Evolutionary conservation across 2,329 filamentous ascomycete genomes (phyloP), one percentile per base, ranked within the genome.

Genomic region (Diaporthe sp.): DNA sequence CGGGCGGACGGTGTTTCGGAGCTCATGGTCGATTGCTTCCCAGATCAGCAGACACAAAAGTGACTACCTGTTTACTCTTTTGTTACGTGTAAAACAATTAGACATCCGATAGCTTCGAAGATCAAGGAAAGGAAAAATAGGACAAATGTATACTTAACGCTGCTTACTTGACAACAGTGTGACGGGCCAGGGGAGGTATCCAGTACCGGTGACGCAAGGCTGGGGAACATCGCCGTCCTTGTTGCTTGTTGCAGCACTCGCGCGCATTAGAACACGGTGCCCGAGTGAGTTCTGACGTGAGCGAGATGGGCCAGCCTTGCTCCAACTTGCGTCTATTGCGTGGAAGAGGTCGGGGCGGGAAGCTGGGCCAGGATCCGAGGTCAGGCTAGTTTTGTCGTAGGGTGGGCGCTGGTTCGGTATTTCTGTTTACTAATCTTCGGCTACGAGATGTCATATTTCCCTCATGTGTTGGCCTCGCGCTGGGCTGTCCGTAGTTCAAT

Each of bases 391-490:
- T 42, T 58, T 57, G 73, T 46, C 42, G 46, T 42, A 42, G 28
- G 61, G 31, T 25, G 62, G 31, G 28, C 31, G 28, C n/a, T 72
- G 53, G 44, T 13, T 72, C 34, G 73, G 51, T 46, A 53, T 75
- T 75, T 65, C 25, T 75, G 73, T 65, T 72, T 67, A 75, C 53
- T 75, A 67, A 75, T 72, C 73, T 74, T 71, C 19, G 72, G 51
- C 51, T 37, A 13, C 37, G 39, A 57, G 44, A 55, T 75, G 55
- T 37, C 31, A 28, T 37, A 28, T 42, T 19, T 39, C 34, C 15
- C 46, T 62, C 58, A 37, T 39, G 28, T n/a, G 7, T 22, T 37
- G 58, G 31, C 15, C 65, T 13, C 28, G 9, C 39, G 28, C 4
- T 19, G 46, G 31, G 10, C 31, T 19, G 13, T 51, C 22, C 28